Conservation (phyloP, 2,329 filamentous ascomycete genomes). For the Exophiala lecanii-corni region DNA sequence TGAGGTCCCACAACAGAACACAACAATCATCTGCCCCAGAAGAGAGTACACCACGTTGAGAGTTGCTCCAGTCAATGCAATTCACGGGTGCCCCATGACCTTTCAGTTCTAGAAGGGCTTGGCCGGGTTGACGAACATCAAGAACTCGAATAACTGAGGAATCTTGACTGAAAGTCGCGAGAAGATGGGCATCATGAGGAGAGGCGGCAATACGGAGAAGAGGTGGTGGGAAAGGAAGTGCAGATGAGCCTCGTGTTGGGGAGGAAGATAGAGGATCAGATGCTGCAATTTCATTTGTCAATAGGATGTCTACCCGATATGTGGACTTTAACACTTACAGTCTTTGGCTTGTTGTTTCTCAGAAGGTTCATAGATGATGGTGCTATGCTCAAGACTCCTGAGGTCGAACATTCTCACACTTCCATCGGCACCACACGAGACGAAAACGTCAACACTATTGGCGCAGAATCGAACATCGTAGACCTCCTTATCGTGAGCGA, state of each 20-base stretch:
- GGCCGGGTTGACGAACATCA: conserved; percentile 91
- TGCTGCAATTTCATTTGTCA: conserved; percentile 7
- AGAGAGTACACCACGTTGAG: conserved; percentile 78
- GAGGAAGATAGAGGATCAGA: conserved; percentile 22
- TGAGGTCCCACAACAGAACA: conserved; percentile 88
- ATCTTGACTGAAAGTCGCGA: conserved; percentile 95
- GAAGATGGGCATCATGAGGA: conserved; percentile 88
- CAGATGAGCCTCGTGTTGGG: conserved; percentile 16
- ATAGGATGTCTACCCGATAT: too few relatives aligned
- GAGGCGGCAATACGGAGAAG: conserved; percentile 65
- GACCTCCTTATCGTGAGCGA: conserved; percentile 98
- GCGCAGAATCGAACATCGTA: conserved; percentile 95
- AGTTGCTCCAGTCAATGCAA: conserved; percentile 92
- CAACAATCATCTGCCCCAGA: conserved; percentile 89
- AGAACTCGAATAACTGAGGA: conserved; percentile 89
- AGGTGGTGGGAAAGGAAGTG: conserved; percentile 50
- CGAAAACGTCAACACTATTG: conserved; percentile 97
- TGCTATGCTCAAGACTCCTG: conserved; percentile 92
- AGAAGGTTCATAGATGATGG: conserved; percentile 97
- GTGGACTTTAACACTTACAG: conserved; percentile 53
- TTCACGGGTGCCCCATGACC: conserved; percentile 83
- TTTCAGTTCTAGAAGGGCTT: conserved; percentile 86
- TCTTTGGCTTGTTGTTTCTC: conserved; percentile 64
- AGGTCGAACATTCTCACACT: conserved; percentile 99
- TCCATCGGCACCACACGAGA: conserved; percentile 94